phyloP scores from a whole-genome alignment of 202 grass and related monocot species.

The Panicum virgatum region DNA sequence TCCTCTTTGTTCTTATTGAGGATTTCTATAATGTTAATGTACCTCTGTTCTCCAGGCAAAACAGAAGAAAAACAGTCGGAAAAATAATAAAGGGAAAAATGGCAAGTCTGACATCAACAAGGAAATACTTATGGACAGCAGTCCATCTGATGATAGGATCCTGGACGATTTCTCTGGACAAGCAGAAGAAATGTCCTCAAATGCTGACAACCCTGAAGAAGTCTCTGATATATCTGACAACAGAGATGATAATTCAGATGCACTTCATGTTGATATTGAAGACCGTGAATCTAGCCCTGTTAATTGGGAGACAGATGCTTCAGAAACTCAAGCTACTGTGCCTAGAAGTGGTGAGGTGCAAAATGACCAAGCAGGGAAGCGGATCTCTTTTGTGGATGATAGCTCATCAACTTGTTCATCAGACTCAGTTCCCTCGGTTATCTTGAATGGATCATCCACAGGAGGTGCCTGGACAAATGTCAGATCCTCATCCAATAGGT shows the following conservation, averaged over 20 bases:
- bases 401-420: constrained; percentile 91
- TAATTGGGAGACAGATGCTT: constrained; percentile 87
- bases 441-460: constrained; percentile 47
- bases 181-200: constrained; percentile 50
- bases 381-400: constrained; percentile 65
- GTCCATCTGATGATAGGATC: constrained; percentile 52
- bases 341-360: constrained; percentile 50
- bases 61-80: constrained; percentile 84
- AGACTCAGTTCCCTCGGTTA: constrained; percentile 75
- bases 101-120: constrained; percentile 47
- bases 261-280: constrained; percentile 67
- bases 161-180: constrained; percentile 60
- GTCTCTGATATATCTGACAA: constrained; percentile 83
- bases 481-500: constrained; percentile 78
- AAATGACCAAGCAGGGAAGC: constrained; percentile 76
- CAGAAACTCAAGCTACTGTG: constrained; percentile 56
- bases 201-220: constrained; percentile 64
- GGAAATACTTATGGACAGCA: constrained; percentile 42
- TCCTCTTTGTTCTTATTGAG: neutral
- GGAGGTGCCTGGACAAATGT: constrained; percentile 65
- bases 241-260: constrained; percentile 70
- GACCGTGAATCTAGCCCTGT: constrained; percentile 57
- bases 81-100: constrained; percentile 78
- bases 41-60: constrained; percentile 54
- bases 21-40: neutral